Evolutionary conservation across 2,329 filamentous ascomycete genomes (phyloP), one percentile per base, ranked within the genome.

Genomic region (Penicillium sp.): DNA sequence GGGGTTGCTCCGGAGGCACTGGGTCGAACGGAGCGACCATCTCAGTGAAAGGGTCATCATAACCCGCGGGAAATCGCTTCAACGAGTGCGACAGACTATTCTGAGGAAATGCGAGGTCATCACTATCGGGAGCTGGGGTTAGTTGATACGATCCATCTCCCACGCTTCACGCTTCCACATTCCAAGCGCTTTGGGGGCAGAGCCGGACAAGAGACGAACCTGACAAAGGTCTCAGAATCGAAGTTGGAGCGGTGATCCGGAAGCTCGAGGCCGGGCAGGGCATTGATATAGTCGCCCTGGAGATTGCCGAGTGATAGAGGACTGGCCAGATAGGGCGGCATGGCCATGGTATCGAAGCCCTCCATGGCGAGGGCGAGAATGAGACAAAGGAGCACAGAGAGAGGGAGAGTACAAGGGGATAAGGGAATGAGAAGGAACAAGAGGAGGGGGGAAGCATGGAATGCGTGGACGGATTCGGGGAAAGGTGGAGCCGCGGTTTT

Each of bases 201-300:
- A 38, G 6, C 9, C n/a, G 18, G 9, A 33, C 43, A 44, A 37
- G 28, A 38, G 29, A 65, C 73, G 60, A 75, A 83, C 81, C 80
- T 81, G 55, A 78, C 78, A 61, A 81, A 82, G 25, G 78, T 78
- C 57, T 83, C 81, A 43, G 78, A 76, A 58, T 82, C 79, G 63
- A 81, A 83, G 55, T 78, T 79, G 38, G 80, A 81, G 57, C 77
- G 78, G 58, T 81, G 79, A 56, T 82, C 80, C 42, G 77, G 75
- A 46, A 78, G 67, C 52, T 83, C 81, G 58, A 82, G 71, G 28
- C 75, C 69, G 38, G 78, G 69, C 64, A 78, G 73, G 23, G 75
- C 70, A 63, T 68, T 73, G 57, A 75, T 70, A 57, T 76, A 76
- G 52, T 76, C 73, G 48, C 71, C 71, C 46, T 76, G 73, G 43